Percentiles rank a stretch among this genome's conserved stretches.
These are phyloP conservation scores for Rhodotorula glutinis DNA, from an alignment of 1,284 basidiomycete species.

Conservation along the genomic window DNA sequence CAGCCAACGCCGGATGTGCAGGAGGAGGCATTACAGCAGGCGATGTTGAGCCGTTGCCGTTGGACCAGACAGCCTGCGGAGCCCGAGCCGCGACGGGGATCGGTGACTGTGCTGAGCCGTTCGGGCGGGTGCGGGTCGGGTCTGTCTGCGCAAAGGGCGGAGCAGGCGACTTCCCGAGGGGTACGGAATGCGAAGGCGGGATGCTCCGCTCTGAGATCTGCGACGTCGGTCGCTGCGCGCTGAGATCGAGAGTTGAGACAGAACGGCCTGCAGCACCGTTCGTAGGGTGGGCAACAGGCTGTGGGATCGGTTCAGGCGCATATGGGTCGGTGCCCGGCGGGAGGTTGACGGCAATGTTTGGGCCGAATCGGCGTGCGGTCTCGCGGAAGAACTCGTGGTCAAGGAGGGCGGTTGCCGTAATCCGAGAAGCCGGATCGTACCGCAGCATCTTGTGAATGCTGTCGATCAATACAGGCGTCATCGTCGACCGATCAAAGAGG, in stretches of 20 bases:
- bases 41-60: too few species aligned
- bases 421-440: conserved; percentile 81
- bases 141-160: neutral
- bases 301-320: neutral
- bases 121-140: neutral
- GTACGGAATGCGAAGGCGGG: conserved; percentile 47
- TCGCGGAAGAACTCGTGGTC: conserved; percentile 80
- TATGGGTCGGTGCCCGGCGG: neutral
- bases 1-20: too few species aligned
- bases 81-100: too few species aligned
- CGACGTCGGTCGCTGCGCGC: conserved; percentile 6
- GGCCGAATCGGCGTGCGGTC: conserved; percentile 53
- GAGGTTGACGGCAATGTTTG: conserved; percentile 21
- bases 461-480: conserved; percentile 78
- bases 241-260: conserved; percentile 18
- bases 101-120: too few species aligned
- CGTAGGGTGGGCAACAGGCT: neutral
- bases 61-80: too few species aligned
- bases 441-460: conserved; percentile 88
- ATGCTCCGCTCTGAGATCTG: conserved; percentile 39
- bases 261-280: neutral
- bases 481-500: conserved; percentile 68
- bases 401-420: conserved; percentile 82
- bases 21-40: too few species aligned
- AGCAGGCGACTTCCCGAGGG: conserved; percentile 11